Evolutionary conservation across 2,329 filamentous ascomycete genomes (phyloP).

Genomic region (Xylariomycetidae sp.): DNA sequence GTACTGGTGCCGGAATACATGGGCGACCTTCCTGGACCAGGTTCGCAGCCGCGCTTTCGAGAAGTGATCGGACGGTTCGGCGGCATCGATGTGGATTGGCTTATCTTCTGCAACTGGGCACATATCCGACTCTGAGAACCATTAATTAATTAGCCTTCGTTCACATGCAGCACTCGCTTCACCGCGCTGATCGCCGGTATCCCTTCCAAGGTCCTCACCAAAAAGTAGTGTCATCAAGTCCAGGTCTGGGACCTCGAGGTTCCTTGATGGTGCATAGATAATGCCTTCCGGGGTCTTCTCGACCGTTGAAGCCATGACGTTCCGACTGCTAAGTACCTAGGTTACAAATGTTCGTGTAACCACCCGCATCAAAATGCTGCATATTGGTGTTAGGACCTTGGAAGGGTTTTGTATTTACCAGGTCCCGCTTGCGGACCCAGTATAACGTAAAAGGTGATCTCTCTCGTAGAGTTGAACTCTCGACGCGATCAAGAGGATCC

Average conservation of each 20-base stretch:
- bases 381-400: no score
- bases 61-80: constrained; percentile 46
- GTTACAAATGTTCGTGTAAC: no score
- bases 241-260: constrained; percentile 30
- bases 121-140: constrained; percentile 30
- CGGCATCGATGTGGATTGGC: constrained; percentile 52
- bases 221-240: constrained; percentile 41
- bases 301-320: constrained; percentile 25
- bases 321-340: no score
- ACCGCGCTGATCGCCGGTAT: no score
- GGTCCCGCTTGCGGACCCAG: no score
- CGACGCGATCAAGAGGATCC: no score
- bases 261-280: constrained; percentile 32
- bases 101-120: constrained; percentile 39
- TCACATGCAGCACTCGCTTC: background rate
- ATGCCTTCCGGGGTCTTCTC: constrained; percentile 27
- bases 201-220: constrained; percentile 28
- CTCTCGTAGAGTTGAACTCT: no score
- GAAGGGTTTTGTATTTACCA: no score
- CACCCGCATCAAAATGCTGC: no score
- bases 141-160: background rate
- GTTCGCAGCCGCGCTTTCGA: constrained; percentile 46
- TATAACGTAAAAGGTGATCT: no score
- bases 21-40: constrained; percentile 47
- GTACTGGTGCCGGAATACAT: constrained; percentile 42